phyloP scores from a whole-genome alignment of 108 stramenopile species.

The Schizochytrium sp. region DNA sequence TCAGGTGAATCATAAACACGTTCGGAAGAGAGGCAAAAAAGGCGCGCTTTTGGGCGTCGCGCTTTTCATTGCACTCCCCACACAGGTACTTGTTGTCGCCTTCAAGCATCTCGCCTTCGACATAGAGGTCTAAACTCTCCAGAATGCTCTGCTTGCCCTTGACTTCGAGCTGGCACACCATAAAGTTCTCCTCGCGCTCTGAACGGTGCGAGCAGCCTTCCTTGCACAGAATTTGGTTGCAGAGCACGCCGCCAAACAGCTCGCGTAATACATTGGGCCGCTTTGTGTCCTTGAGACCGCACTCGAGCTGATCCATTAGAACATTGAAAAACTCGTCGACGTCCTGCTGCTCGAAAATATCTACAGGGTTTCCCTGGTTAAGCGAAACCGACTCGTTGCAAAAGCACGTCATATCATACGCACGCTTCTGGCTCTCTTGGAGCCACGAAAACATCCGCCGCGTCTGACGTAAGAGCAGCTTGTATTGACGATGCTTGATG shows the following conservation, averaged over 20 bases:
- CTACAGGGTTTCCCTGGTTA: conserved; percentile 39
- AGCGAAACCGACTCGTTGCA: conserved; percentile 26
- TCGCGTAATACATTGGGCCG: conserved; percentile 26
- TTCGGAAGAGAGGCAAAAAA: conserved; percentile 29
- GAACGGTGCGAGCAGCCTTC: conserved; percentile 26
- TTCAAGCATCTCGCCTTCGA: conserved; percentile 41
- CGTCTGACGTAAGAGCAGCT: neutral
- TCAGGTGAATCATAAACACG: conserved; percentile 50
- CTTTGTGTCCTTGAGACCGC: neutral
- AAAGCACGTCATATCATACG: conserved; percentile 12
- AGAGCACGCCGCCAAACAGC: conserved; percentile 36
- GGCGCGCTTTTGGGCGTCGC: conserved; percentile 20
- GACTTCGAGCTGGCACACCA: conserved; percentile 23
- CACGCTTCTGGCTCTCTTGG: neutral
- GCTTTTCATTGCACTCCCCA: conserved; percentile 13
- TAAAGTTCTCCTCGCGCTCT: conserved; percentile 40
- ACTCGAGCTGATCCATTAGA: conserved; percentile 39
- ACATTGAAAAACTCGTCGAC: conserved; percentile 44
- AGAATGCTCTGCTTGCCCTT: conserved; percentile 27
- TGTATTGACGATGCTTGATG: neutral
- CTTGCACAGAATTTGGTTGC: conserved; percentile 40
- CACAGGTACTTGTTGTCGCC: conserved; percentile 40
- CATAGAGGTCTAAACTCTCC: conserved; percentile 36
- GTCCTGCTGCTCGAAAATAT: conserved; percentile 52
- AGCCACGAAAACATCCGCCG: conserved; percentile 31